phyloP scores from a whole-genome alignment of 1,284 basidiomycete genomes.

The Ceratobasidium sp. region DNA sequence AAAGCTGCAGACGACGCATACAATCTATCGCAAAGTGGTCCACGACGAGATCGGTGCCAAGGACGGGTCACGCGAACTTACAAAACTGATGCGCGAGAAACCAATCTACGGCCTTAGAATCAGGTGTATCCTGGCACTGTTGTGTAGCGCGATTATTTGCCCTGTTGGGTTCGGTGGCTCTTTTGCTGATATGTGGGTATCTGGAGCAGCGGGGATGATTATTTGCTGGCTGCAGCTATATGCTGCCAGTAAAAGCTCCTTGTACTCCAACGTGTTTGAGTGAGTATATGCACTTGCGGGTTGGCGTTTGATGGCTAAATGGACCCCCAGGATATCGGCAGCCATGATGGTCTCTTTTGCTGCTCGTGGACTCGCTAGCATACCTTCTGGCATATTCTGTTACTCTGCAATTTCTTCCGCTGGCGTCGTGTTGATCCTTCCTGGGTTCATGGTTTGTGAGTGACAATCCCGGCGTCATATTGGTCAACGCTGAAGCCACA shows the following conservation, averaged over 20 bases:
- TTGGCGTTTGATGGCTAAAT: constrained; percentile 40
- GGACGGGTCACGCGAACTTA: constrained; percentile 63
- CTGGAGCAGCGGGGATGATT: constrained; percentile 70
- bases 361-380: constrained; percentile 79
- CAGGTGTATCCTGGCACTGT: constrained; percentile 72
- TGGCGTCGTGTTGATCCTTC: constrained; percentile 81
- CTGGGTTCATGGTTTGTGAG: constrained; percentile 50
- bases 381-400: constrained; percentile 77
- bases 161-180: constrained; percentile 86
- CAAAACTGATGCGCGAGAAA: constrained; percentile 59
- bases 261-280: constrained; percentile 91
- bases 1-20: constrained; percentile 75
- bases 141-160: constrained; percentile 75
- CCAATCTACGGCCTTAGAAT: constrained; percentile 65
- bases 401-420: constrained; percentile 87
- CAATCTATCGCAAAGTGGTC: constrained; percentile 78
- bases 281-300: constrained; percentile 54
- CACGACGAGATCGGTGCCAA: constrained; percentile 85
- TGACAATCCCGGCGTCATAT: constrained; percentile 1
- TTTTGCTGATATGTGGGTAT: constrained; percentile 81
- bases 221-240: constrained; percentile 73
- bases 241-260: constrained; percentile 72
- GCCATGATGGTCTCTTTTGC: constrained; percentile 82
- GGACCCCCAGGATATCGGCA: constrained; percentile 71
- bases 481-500: constrained; percentile 43